Conservation (phyloP, 2,329 filamentous ascomycete genomes). For the Furcasterigmium furcatum region DNA sequence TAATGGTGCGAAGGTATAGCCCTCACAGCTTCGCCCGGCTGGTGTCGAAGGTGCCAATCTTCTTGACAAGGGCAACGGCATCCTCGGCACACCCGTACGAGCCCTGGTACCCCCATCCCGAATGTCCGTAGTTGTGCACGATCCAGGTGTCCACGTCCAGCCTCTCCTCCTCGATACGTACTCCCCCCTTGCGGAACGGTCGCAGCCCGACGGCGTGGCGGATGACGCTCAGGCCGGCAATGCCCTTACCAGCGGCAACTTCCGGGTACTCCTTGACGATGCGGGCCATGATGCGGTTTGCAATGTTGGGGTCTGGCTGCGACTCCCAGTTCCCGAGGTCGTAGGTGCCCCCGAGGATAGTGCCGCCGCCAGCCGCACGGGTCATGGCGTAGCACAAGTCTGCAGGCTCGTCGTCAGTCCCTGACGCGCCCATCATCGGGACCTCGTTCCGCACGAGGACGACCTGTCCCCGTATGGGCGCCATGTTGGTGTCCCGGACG, state of each 20-base stretch:
- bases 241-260: conserved; percentile 26
- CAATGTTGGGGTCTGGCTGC: conserved; percentile 21
- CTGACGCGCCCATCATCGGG: conserved; percentile 30
- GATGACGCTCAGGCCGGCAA: conserved; percentile 20
- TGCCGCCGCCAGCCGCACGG: conserved; percentile 27
- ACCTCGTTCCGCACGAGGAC: conserved; percentile 33
- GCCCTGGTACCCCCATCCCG: conserved; percentile 21
- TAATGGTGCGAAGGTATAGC: too few species aligned
- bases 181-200: conserved; percentile 21
- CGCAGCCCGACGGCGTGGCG: conserved; percentile 27
- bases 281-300: conserved; percentile 27
- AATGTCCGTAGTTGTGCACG: conserved; percentile 22
- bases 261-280: conserved; percentile 27
- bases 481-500: conserved; percentile 70
- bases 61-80: conserved; percentile 53
- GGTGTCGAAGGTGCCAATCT: too few species aligned
- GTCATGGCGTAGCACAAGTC: conserved; percentile 46
- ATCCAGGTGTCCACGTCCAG: conserved; percentile 13
- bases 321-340: conserved; percentile 26
- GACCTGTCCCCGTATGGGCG: conserved; percentile 73
- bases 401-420: conserved; percentile 35
- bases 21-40: too few species aligned
- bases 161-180: conserved; percentile 24
- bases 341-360: conserved; percentile 28
- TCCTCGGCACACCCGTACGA: conserved; percentile 63